phyloP scores from a whole-genome alignment of 257 asterid genomes.

The Osmanthus fragrans region DNA sequence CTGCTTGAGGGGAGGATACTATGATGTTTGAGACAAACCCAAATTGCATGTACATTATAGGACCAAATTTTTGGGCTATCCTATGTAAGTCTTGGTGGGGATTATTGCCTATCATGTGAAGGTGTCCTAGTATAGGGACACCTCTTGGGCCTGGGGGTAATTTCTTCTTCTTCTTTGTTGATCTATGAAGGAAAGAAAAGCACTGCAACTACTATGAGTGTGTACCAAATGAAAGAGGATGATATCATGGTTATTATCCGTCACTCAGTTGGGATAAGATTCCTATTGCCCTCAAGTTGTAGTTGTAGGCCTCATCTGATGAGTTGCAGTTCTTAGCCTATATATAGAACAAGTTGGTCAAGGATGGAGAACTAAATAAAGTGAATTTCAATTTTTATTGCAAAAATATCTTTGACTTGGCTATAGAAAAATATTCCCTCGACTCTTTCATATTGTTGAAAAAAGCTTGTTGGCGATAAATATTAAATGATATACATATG shows the following conservation, averaged over 20 bases:
- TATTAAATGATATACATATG: no score
- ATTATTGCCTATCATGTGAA: conserved; percentile 53
- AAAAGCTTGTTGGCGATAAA: no score
- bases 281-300: background rate
- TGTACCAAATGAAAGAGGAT: conserved; percentile 15
- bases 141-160: conserved; percentile 57
- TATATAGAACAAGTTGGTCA: background rate
- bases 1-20: conserved; percentile 50
- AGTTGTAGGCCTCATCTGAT: no score
- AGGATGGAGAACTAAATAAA: background rate
- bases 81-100: conserved; percentile 47
- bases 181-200: background rate
- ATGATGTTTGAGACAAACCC: conserved; percentile 40
- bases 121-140: conserved; percentile 54
- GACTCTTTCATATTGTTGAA: no score
- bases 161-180: conserved; percentile 14
- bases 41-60: conserved; percentile 47
- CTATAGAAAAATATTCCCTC: no score
- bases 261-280: background rate
- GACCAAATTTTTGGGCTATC: conserved; percentile 43
- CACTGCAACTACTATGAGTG: conserved; percentile 5
- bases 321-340: background rate
- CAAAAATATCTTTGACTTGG: no score
- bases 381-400: no score
- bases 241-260: background rate